Evolutionary conservation across 164 flowering plant genomes (phyloP).

Genomic region (Brasenia schreberi): DNA sequence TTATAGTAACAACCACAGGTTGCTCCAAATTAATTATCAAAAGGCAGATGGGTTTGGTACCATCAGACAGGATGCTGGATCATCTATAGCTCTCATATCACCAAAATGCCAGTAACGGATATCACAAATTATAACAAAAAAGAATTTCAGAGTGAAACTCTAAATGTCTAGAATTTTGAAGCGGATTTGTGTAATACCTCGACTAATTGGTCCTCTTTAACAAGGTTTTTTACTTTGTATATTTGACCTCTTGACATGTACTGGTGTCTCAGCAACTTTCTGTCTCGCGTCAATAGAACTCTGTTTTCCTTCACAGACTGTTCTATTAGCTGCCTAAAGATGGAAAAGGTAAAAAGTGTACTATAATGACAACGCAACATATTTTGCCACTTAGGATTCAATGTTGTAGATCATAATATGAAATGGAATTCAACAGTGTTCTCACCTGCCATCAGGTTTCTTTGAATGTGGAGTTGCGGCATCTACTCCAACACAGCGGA

Average conservation of each 20-base stretch:
- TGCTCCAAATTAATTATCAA: too few species aligned
- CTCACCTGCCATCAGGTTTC: slow-evolving; percentile 75
- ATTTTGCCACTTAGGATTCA: too few species aligned
- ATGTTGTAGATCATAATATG: too few species aligned
- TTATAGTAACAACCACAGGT: too few species aligned
- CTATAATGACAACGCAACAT: too few species aligned
- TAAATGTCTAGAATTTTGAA: not conserved
- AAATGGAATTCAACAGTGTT: too few species aligned
- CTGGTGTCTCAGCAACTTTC: slow-evolving; percentile 65
- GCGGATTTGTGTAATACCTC: slow-evolving; percentile 38
- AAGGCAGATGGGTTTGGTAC: not conserved
- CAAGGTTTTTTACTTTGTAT: slow-evolving; percentile 67
- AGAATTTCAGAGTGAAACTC: not conserved
- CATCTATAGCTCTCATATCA: not conserved
- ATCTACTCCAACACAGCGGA: slow-evolving; percentile 89
- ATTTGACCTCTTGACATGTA: slow-evolving; percentile 65
- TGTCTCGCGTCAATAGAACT: slow-evolving; percentile 83
- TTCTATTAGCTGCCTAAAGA: slow-evolving; percentile 54
- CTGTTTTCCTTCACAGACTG: slow-evolving; percentile 79
- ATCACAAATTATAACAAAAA: not conserved
- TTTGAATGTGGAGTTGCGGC: slow-evolving; percentile 69
- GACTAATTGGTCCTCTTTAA: slow-evolving; percentile 80
- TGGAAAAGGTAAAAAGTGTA: not conserved
- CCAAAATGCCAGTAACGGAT: not conserved
- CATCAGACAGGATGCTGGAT: not conserved